These are phyloP conservation scores for Globisporangium lucens DNA, from an alignment of 352 stramenopile species.

Conservation along the genomic window DNA sequence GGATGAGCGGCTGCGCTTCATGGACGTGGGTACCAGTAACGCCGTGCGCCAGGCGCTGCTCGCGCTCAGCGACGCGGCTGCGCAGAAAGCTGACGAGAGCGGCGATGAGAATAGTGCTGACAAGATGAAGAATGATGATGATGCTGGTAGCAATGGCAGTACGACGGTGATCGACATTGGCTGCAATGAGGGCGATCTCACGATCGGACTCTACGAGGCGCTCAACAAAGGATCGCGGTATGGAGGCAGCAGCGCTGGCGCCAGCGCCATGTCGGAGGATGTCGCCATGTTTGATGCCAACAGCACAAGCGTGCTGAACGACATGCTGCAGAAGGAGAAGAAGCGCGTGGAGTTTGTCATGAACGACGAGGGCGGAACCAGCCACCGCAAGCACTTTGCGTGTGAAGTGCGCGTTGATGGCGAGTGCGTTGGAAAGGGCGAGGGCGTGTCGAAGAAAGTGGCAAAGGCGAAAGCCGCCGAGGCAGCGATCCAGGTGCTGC, in stretches of 20 bases:
- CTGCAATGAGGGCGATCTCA: slow-evolving; percentile 84
- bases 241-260: background rate
- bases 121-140: slow-evolving; percentile 5
- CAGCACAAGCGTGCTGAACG: slow-evolving; percentile 66
- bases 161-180: slow-evolving; percentile 68
- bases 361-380: slow-evolving; percentile 48
- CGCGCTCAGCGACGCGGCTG: slow-evolving; percentile 5
- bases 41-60: slow-evolving; percentile 49
- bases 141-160: slow-evolving; percentile 14
- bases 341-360: slow-evolving; percentile 55
- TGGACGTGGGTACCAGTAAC: slow-evolving; percentile 36
- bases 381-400: slow-evolving; percentile 56
- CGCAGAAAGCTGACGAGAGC: background rate
- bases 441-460: slow-evolving; percentile 81
- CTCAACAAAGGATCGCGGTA: slow-evolving; percentile 27
- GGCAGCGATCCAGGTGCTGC: slow-evolving; percentile 31
- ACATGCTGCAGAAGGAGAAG: slow-evolving; percentile 65
- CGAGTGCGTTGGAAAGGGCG: slow-evolving; percentile 37
- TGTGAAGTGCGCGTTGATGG: slow-evolving; percentile 60
- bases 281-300: slow-evolving; percentile 49
- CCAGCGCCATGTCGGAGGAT: slow-evolving; percentile 19
- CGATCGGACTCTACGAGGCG: slow-evolving; percentile 63
- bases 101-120: slow-evolving; percentile 11
- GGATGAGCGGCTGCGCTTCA: slow-evolving; percentile 71
- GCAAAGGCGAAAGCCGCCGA: slow-evolving; percentile 73